Base-by-base conservation (phyloP, 2,329 filamentous ascomycete genomes). In the Hirsutella rhossiliensis region DNA sequence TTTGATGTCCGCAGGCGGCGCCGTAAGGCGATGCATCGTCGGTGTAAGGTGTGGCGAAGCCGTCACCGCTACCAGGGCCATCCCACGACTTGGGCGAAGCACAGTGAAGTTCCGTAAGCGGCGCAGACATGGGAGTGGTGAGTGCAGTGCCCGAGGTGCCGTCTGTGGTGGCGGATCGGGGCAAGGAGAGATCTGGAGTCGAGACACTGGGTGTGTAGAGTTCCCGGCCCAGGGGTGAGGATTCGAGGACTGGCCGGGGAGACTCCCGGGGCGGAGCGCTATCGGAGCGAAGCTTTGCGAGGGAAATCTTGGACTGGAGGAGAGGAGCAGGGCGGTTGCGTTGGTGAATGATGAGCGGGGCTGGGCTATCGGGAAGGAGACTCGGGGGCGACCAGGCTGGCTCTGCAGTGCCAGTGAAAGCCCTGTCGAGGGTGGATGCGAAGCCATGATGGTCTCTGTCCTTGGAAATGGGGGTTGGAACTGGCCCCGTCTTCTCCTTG, bases 281-380 rank as follows among this genome's bases (percentile, higher is more conserved):
- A 38, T 66, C 69, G 0, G 66, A 64, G 40, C 71, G 66, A 27
- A 73, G 63, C 43, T 71, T 69, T 46, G 55, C 68, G 41, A 68
- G 52, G 1, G 71, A 71, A 8, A 64, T 51, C 50, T 70, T 56
- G 12, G 56, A 52, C 31, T 53, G 54, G 6, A 62, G 50, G 9
- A 50, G 44, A 27, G 54, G 54, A 2, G 47, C 39, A 9, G 48
- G 43, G 9, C 23, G 27, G 2, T 46, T 40, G 23, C 36, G 15
- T 1, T 36, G 38, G 11, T 76, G 77, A 46, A 80, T 80, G 34
- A 78, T 68, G 19, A 80, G 66, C 23, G 76, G 77, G 1, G 76
- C 58, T 7, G 80, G 64, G 39, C 65, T 66, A 56, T 68, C 77
- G 17, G 75, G 73, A 11, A 73, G 76, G 32, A 68, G 57, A 43